These are phyloP conservation scores for Colletotrichum camelliae DNA, from an alignment of 2,329 filamentous ascomycete genomes.

Conservation along the genomic window DNA sequence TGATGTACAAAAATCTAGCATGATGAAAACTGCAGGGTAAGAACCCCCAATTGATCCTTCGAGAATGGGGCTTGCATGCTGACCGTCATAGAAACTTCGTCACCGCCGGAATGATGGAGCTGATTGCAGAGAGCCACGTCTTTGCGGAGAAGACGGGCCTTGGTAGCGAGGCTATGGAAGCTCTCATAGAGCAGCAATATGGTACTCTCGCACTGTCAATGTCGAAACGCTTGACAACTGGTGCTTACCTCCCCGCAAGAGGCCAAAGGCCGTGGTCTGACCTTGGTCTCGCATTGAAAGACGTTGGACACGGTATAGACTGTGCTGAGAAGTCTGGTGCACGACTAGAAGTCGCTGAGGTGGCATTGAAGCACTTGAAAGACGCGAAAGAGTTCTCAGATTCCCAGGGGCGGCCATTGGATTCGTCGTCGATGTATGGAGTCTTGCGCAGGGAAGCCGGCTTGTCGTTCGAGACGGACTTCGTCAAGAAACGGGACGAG, in stretches of 20 bases:
- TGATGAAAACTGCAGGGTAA: conserved; percentile 54
- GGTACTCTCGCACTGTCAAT: conserved; percentile 40
- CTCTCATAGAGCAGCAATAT: conserved; percentile 46
- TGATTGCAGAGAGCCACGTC: conserved; percentile 54
- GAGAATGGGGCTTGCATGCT: not conserved
- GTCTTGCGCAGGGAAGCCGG: conserved; percentile 47
- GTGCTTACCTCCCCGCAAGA: conserved; percentile 39
- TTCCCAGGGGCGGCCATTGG: conserved; percentile 39
- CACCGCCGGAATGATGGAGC: conserved; percentile 53
- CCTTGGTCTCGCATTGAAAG: conserved; percentile 55
- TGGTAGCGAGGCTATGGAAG: conserved; percentile 42
- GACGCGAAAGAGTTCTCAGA: conserved; percentile 45
- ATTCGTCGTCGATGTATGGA: conserved; percentile 58
- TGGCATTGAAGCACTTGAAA: conserved; percentile 46
- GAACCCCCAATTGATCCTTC: not conserved
- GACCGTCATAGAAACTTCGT: conserved; percentile 47
- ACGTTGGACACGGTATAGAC: conserved; percentile 53
- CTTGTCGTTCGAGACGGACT: conserved; percentile 47
- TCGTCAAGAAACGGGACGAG: conserved; percentile 33
- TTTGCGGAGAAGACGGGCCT: conserved; percentile 52
- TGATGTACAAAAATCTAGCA: conserved; percentile 46
- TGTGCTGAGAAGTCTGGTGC: conserved; percentile 44
- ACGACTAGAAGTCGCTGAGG: conserved; percentile 44
- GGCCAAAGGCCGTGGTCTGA: conserved; percentile 50
- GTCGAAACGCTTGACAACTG: conserved; percentile 41